Evolutionary conservation across 106 monocot genomes (phyloP), one percentile per base, ranked within the genome.

Genomic region (Posidonia australis): DNA sequence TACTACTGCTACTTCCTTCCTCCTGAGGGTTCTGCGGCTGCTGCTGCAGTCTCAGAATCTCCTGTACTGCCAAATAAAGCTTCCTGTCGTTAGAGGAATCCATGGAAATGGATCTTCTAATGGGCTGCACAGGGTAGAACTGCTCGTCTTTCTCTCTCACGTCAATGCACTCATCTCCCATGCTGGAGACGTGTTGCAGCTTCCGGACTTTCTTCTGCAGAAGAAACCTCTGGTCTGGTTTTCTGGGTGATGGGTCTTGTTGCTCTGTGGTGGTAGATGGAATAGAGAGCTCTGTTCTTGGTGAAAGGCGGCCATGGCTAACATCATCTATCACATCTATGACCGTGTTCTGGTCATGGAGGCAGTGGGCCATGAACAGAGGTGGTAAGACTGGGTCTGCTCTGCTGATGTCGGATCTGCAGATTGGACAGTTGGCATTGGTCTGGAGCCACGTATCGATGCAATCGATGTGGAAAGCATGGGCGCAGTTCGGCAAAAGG

Each of bases 131-230:
- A 2, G 18, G 6, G 9, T 18, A 60, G 32, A 82, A 79, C 59
- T 19, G 27, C 51, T 77, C 74, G 19, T 77, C 79, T 17, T 65
- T 76, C 23, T 13, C 46, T 57, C 73, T 76, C 19, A 68, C 64
- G 13, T 82, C 77, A 13, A 86, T 82, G 62, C 70, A 79, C 52
- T 79, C 77, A 11, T 86, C 82, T 32, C 82, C 82, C 68, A 72
- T 75, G 63, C 84, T 81, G 22, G 2, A 32, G 10, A 59, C 22
- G 19, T 36, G 36, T 36, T 36, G 36, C 36, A 36, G 7, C 36
- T 36, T 36, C 36, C 36, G 5, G 5, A 36, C 36, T 7, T 36
- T 36, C 36, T 7, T 36, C 36, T 36, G 36, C 36, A 36, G 36
- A 36, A 36, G 36, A 36, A 36, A 36, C 36, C 36, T 36, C 36